Conservation (phyloP, 148 eudicot genomes). For the Chenopodium album region DNA sequence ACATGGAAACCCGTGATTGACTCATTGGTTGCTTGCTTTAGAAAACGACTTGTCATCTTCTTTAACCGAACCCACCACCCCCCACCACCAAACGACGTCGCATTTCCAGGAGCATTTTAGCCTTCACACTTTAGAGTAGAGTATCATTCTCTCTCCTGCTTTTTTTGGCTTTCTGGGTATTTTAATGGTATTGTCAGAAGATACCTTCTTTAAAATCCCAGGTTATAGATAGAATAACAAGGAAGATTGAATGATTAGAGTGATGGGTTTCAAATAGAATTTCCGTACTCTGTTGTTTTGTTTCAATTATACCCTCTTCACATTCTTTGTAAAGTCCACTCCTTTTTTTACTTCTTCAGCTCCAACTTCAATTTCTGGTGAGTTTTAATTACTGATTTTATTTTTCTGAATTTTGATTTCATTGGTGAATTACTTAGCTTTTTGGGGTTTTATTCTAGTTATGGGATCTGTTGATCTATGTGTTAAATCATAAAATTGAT, state of each 20-base stretch:
- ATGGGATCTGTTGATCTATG: slow-evolving; percentile 2
- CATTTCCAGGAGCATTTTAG: background rate
- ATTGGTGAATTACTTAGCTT: too few species aligned
- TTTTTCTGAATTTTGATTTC: background rate
- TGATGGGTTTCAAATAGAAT: too few species aligned
- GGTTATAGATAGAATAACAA: too few species aligned
- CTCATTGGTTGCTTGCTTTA: slow-evolving; percentile 12
- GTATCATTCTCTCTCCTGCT: too few species aligned
- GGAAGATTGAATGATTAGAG: too few species aligned
- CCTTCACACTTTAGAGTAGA: too few species aligned
- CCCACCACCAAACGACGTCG: slow-evolving; percentile 21
- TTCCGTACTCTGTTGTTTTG: too few species aligned
- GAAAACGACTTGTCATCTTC: slow-evolving; percentile 25
- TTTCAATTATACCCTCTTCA: too few species aligned
- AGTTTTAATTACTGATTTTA: background rate
- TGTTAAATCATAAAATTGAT: background rate
- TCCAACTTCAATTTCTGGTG: too few species aligned
- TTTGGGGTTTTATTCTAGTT: background rate
- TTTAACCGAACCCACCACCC: background rate
- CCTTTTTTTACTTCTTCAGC: background rate
- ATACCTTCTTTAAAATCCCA: too few species aligned
- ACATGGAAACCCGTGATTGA: slow-evolving; percentile 23
- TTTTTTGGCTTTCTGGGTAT: too few species aligned
- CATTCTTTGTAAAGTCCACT: background rate
- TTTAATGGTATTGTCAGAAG: too few species aligned